phyloP scores from a whole-genome alignment of 1,284 basidiomycete genomes.

The Psilocybe mexicana region DNA sequence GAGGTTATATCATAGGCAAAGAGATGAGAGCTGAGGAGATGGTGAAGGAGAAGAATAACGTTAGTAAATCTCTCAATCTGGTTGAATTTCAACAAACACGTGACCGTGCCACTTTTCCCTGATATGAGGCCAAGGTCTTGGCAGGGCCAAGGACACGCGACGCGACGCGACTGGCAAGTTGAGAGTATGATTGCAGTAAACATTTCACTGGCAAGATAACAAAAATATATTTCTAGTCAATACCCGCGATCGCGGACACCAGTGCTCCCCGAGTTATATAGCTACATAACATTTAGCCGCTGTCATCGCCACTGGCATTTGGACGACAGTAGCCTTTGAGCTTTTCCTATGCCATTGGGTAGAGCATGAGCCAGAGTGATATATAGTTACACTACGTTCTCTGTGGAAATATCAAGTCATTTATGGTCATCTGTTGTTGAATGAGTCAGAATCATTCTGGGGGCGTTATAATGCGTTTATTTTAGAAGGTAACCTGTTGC shows the following conservation, averaged over 20 bases:
- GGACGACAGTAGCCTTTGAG: no score
- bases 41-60: neutral
- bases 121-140: neutral
- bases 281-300: no score
- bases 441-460: neutral
- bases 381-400: neutral
- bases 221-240: no score
- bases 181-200: no score
- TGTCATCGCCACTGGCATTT: no score
- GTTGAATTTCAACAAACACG: slow-evolving; percentile 14
- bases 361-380: no score
- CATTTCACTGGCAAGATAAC: no score
- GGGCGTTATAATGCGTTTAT: neutral
- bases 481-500: no score
- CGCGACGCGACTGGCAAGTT: neutral
- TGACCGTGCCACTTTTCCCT: slow-evolving; percentile 12
- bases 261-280: no score
- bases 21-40: neutral
- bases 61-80: neutral
- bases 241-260: no score
- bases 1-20: neutral
- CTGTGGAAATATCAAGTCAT: neutral
- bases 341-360: no score
- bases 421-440: neutral
- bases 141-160: neutral